Evolutionary conservation across 2,329 filamentous ascomycete species (phyloP).

Genomic region (Aspergillus brasiliensis): DNA sequence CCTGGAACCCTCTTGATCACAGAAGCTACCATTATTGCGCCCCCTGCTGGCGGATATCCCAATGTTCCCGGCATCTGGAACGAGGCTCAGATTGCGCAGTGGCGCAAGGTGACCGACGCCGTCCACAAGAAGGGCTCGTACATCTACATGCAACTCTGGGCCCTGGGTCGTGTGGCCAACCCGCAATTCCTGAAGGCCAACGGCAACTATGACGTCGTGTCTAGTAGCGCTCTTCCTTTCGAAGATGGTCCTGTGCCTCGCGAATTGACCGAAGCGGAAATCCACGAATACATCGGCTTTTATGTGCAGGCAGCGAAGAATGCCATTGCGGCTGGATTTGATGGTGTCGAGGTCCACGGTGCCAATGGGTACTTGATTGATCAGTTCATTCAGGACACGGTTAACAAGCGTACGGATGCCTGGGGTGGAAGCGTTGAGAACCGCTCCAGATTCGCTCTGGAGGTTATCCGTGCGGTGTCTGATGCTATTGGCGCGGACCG

Average conservation of each 20-base stretch:
- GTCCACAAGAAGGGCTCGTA: slow-evolving; percentile 65
- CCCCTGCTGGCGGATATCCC: slow-evolving; percentile 50
- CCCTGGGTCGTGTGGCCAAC: slow-evolving; percentile 58
- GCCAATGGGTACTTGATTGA: slow-evolving; percentile 56
- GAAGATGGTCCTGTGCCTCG: slow-evolving; percentile 33
- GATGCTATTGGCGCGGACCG: slow-evolving; percentile 49
- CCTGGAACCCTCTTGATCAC: slow-evolving; percentile 61
- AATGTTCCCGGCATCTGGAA: slow-evolving; percentile 62
- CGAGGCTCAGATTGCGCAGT: slow-evolving; percentile 59
- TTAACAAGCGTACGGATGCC: slow-evolving; percentile 52
- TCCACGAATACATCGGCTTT: slow-evolving; percentile 44
- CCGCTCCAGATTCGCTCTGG: slow-evolving; percentile 56
- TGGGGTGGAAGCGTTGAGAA: slow-evolving; percentile 57
- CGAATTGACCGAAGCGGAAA: slow-evolving; percentile 44
- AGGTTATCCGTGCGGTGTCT: slow-evolving; percentile 50
- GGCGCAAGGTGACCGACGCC: slow-evolving; percentile 62
- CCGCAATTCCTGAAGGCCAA: slow-evolving; percentile 28
- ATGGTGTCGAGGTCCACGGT: slow-evolving; percentile 54
- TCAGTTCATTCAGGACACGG: slow-evolving; percentile 52
- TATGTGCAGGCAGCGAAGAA: slow-evolving; percentile 51
- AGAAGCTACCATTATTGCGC: slow-evolving; percentile 58
- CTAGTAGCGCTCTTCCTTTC: slow-evolving; percentile 23
- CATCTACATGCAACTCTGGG: slow-evolving; percentile 66
- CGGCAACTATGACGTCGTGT: slow-evolving; percentile 20
- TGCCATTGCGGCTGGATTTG: slow-evolving; percentile 59